These are phyloP conservation scores for Harringtonia lauricola DNA, from an alignment of 2,329 filamentous ascomycete genomes.

Conservation along the genomic window DNA sequence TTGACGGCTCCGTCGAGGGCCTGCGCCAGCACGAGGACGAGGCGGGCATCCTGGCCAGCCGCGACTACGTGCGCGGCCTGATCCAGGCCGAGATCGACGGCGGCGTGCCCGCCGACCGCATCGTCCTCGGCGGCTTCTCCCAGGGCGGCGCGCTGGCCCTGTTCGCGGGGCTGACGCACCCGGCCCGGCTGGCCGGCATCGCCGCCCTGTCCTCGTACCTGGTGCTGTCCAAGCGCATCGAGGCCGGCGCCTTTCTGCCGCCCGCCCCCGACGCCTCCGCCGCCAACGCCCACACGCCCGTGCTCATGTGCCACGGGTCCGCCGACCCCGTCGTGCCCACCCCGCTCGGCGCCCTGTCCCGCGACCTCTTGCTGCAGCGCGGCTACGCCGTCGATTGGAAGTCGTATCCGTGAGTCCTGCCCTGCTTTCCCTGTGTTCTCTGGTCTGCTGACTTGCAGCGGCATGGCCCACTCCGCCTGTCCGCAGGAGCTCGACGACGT, in stretches of 20 bases:
- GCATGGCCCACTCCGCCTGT: slow-evolving; percentile 65
- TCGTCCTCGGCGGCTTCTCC: slow-evolving; percentile 77
- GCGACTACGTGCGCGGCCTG: slow-evolving; percentile 65
- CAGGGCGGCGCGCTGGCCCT: slow-evolving; percentile 79
- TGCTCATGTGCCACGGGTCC: slow-evolving; percentile 86
- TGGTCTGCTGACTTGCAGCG: slow-evolving; percentile 27
- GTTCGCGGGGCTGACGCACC: slow-evolving; percentile 65
- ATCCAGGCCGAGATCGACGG: slow-evolving; percentile 71
- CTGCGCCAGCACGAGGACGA: slow-evolving; percentile 39
- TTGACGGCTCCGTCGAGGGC: neutral
- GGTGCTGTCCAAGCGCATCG: slow-evolving; percentile 44
- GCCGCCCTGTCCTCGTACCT: slow-evolving; percentile 79
- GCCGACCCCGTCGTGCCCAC: slow-evolving; percentile 62
- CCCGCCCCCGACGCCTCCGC: slow-evolving; percentile 23
- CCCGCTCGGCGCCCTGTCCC: slow-evolving; percentile 57
- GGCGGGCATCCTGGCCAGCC: slow-evolving; percentile 59
- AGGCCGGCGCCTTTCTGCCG: slow-evolving; percentile 22
- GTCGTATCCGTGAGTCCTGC: slow-evolving; percentile 52
- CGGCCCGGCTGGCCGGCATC: slow-evolving; percentile 70
- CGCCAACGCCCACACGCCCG: slow-evolving; percentile 61
- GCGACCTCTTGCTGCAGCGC: slow-evolving; percentile 52
- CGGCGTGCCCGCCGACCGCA: slow-evolving; percentile 71
- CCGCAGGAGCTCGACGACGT: slow-evolving; percentile 73
- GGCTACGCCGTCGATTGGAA: slow-evolving; percentile 68
- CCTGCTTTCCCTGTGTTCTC: neutral